Conservation (phyloP, 1,139 yeast species). For the Scheffersomyces stambukii region DNA sequence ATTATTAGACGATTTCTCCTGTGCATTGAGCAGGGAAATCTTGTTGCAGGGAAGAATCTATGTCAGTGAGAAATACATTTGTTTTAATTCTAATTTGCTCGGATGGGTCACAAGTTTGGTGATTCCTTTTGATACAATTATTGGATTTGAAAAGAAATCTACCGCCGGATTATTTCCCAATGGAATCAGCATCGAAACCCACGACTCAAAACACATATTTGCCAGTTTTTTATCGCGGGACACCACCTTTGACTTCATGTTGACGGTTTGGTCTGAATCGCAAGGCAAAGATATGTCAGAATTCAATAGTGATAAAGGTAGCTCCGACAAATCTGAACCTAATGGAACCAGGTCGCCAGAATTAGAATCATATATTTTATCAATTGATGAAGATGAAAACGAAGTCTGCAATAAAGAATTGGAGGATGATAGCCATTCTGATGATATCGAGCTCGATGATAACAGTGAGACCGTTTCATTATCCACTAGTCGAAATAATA, state of each 20-base stretch:
- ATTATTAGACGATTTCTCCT: constrained; percentile 78
- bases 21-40: constrained; percentile 87
- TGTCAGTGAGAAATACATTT: constrained; percentile 72
- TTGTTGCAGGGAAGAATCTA: constrained; percentile 88
- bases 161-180: constrained; percentile 92
- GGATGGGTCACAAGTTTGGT: constrained; percentile 90
- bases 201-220: constrained; percentile 65
- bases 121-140: constrained; percentile 68
- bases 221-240: constrained; percentile 88
- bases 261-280: constrained; percentile 52
- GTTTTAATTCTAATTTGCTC: constrained; percentile 87
- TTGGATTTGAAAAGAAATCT: constrained; percentile 68
- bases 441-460: constrained; percentile 11
- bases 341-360: constrained; percentile 10
- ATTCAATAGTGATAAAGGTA: constrained; percentile 2
- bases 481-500: no score
- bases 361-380: constrained; percentile 28
- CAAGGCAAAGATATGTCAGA: constrained; percentile 12
- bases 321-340: constrained; percentile 3
- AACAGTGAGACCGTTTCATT: no score
- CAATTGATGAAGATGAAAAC: constrained; percentile 28
- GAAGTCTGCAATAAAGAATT: constrained; percentile 15
- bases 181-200: constrained; percentile 75
- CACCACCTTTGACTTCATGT: constrained; percentile 65
- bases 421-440: constrained; percentile 12